Percentiles rank a stretch among this genome's conserved stretches.
Evolutionary conservation across 805 yeast genomes (phyloP).

Genomic region (Blastobotrys mokoenaii): DNA sequence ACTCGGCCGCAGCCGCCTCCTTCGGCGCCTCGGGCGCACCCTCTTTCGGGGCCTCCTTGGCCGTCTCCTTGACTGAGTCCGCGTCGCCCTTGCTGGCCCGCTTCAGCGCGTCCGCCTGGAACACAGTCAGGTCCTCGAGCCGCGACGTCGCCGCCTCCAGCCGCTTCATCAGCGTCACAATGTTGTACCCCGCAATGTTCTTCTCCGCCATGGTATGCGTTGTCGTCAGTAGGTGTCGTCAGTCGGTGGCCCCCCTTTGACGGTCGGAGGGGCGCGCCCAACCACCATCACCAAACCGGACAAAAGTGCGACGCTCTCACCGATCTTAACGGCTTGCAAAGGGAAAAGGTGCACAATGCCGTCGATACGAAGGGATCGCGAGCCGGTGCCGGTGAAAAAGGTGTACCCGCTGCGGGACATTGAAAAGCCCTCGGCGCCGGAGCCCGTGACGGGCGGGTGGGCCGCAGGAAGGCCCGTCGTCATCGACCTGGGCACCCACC

Average conservation of each 20-base stretch:
- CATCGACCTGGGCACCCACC: conserved; percentile 71
- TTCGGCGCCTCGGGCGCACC: conserved; percentile 1
- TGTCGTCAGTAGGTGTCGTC: neutral
- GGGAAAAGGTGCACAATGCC: too few relatives aligned
- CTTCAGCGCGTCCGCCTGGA: conserved; percentile 51
- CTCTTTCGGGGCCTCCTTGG: conserved; percentile 14
- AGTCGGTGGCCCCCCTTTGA: too few relatives aligned
- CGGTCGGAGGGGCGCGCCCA: too few relatives aligned
- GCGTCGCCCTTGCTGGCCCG: conserved; percentile 9
- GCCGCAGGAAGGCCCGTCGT: conserved; percentile 64
- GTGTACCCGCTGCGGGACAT: conserved; percentile 24
- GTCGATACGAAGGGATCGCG: neutral
- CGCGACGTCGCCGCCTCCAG: conserved; percentile 92
- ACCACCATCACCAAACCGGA: too few relatives aligned
- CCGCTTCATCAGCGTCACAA: conserved; percentile 68
- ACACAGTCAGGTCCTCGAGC: conserved; percentile 77
- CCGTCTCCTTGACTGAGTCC: neutral
- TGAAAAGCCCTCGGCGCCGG: conserved; percentile 10
- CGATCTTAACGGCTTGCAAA: too few relatives aligned
- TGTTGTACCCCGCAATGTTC: conserved; percentile 56
- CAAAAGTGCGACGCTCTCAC: too few relatives aligned
- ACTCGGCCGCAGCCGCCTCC: neutral
- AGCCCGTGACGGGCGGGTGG: conserved; percentile 46
- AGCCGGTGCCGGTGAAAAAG: conserved; percentile 6
- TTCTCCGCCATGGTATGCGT: neutral